A percentile compares a stretch with the other conserved stretches of the same genome.
phyloP scores from a whole-genome alignment of 345 rosid genomes.

The Eucalyptus polyanthemos region DNA sequence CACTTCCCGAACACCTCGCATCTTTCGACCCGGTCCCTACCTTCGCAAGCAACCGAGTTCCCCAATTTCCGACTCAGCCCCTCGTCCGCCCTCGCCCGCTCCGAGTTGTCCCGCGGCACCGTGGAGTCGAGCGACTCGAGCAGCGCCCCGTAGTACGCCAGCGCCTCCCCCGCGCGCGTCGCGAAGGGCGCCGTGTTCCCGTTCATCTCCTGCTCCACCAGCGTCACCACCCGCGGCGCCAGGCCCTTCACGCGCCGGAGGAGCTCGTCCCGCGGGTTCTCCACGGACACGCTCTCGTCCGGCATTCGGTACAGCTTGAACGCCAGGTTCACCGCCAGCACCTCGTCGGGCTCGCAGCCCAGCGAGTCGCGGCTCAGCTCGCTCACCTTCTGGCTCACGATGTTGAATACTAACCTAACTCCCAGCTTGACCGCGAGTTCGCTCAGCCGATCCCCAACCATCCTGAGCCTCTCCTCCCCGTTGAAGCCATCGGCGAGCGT shows the following conservation, averaged over 20 bases:
- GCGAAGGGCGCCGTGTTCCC: conserved; percentile 38
- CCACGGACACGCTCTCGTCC: conserved; percentile 83
- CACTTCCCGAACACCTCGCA: conserved; percentile 96
- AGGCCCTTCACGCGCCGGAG: conserved; percentile 78
- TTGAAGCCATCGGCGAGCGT: conserved; percentile 31
- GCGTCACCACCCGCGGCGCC: conserved; percentile 69
- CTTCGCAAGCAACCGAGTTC: conserved; percentile 87
- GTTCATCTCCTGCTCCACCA: conserved; percentile 56
- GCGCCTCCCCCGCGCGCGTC: conserved; percentile 15
- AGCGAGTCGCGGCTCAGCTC: conserved; percentile 25
- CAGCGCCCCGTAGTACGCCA: conserved; percentile 54
- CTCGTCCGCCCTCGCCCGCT: conserved; percentile 46
- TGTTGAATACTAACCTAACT: conserved; percentile 32
- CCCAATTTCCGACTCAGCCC: conserved; percentile 53
- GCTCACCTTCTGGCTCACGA: neutral
- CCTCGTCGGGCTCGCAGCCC: conserved; percentile 52
- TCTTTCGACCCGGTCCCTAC: conserved; percentile 73
- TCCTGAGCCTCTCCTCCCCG: conserved; percentile 34
- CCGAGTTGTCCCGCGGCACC: conserved; percentile 17
- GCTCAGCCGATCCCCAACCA: conserved; percentile 28
- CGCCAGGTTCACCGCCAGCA: conserved; percentile 74
- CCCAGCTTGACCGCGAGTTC: conserved; percentile 30
- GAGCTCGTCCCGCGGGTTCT: conserved; percentile 85
- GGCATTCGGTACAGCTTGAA: conserved; percentile 63
- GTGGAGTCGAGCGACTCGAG: conserved; percentile 73